phyloP scores from a whole-genome alignment of 129 eudicot genomes.

The Pittosporum tobira region DNA sequence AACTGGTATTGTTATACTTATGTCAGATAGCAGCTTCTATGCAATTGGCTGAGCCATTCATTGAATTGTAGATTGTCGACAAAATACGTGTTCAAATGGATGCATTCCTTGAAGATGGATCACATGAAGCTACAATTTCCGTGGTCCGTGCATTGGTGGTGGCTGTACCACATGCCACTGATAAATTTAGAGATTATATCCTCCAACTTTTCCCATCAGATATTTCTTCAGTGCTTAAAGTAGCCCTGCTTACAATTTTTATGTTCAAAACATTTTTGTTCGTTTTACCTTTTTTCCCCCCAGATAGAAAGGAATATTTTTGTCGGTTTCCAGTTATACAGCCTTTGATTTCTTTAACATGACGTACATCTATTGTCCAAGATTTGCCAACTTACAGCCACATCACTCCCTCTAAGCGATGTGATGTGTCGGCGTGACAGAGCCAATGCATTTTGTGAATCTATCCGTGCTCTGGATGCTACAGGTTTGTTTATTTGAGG shows the following conservation, averaged over 20 bases:
- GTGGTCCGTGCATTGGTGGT: constrained; percentile 84
- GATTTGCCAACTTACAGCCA: constrained; percentile 64
- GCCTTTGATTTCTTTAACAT: constrained; percentile 40
- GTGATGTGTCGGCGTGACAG: constrained; percentile 78
- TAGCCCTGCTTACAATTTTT: background rate
- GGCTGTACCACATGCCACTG: constrained; percentile 89
- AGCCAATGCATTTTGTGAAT: constrained; percentile 85
- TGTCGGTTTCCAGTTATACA: background rate
- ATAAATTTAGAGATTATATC: constrained; percentile 93
- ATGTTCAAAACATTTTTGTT: too few relatives aligned
- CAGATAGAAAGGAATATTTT: background rate
- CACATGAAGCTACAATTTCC: constrained; percentile 83
- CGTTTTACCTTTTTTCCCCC: too few relatives aligned
- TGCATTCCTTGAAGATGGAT: constrained; percentile 97
- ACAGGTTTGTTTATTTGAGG: constrained; percentile 49
- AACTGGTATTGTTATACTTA: background rate
- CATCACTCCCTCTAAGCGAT: constrained; percentile 53
- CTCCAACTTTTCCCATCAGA: constrained; percentile 17
- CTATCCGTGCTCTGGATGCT: constrained; percentile 94
- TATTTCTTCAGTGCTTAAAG: constrained; percentile 5
- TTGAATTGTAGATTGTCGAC: constrained; percentile 64
- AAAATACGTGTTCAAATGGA: constrained; percentile 97
- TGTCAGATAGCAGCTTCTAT: background rate
- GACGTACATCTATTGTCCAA: constrained; percentile 74
- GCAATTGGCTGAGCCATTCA: constrained; percentile 12